These are phyloP conservation scores for Mortierella sp. DNA, from an alignment of 371 early-diverging fungal species.

Conservation along the genomic window DNA sequence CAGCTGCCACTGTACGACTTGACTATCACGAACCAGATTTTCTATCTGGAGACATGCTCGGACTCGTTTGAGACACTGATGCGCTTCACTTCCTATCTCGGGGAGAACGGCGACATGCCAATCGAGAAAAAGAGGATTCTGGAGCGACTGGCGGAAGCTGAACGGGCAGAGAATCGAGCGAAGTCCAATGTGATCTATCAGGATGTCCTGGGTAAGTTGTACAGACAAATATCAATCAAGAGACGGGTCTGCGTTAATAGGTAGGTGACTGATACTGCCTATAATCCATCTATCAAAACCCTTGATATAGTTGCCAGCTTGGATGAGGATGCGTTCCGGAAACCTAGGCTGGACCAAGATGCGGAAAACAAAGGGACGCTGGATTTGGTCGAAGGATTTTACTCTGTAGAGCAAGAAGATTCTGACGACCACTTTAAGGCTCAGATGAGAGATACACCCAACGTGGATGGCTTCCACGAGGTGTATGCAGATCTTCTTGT, in stretches of 20 bases:
- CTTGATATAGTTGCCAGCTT: conserved; percentile 62
- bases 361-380: conserved; percentile 26
- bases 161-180: conserved; percentile 39
- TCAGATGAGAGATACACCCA: conserved; percentile 35
- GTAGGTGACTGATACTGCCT: too few relatives aligned
- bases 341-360: conserved; percentile 17
- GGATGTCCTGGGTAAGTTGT: conserved; percentile 57
- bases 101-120: conserved; percentile 47
- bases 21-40: conserved; percentile 69
- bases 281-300: too few relatives aligned
- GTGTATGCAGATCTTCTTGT: conserved; percentile 42
- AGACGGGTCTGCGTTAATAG: too few relatives aligned
- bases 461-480: conserved; percentile 52
- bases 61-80: conserved; percentile 80
- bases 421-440: conserved; percentile 35
- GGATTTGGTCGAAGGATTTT: conserved; percentile 67
- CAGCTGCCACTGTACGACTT: conserved; percentile 59
- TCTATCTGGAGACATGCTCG: conserved; percentile 78
- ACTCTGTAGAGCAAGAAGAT: conserved; percentile 52
- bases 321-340: conserved; percentile 70
- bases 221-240: too few relatives aligned
- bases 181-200: conserved; percentile 46
- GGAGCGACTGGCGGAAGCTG: conserved; percentile 48
- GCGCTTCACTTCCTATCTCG: conserved; percentile 56
- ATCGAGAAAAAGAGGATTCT: conserved; percentile 46